Evolutionary conservation across 2,329 filamentous ascomycete species (phyloP), one percentile per base, ranked within the genome.

Genomic region (Aureobasidium sp.): DNA sequence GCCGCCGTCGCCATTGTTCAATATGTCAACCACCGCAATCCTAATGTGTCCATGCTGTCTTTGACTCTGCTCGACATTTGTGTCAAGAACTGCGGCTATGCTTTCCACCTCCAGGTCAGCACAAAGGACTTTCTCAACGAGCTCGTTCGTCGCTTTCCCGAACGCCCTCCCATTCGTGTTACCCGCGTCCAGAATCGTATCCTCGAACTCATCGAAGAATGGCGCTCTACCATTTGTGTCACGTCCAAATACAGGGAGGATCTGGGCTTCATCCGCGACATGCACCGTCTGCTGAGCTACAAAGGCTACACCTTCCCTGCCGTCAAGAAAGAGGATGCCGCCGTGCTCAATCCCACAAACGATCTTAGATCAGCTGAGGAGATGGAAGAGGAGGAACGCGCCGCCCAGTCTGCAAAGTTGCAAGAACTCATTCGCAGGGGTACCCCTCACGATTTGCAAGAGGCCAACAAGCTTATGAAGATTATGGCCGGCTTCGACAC

Each of bases 51-150:
- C 64, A 80, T 99, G 67, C 83, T 97, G 63, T 93, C 94, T 63
- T 83, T 97, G 71, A 87, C 81, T 69, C 85, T 99, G 67, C 89
- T 99, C 72, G 94, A 99, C 74, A 97, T 97, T 66, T 97, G 94
- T 76, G 94, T 97, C 76, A 99, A 99, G 81, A 99, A 99, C 78
- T 99, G 94, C 82, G 94, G 94, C 69, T 99, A 99, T 74, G 92
- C 94, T 1, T 99, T 99, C 76, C 94, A 99, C 72, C 86, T 99
- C 63, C 94, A 99, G 76, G 97, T 99, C 73, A 92, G 90, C 75
- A 97, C 94, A 67, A 99, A 99, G 75, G 94, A 99, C 71, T 99
- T 99, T 69, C 86, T 99, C 69, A 99, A 99, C 77, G 94, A 99
- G 79, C 86, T 99, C 63, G 94, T 99, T 64, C 87, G 94, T 67